Percentiles rank a stretch among this genome's conserved stretches.
Conservation (phyloP, 148 eudicot genomes). For the Fallopia convolvulus region DNA sequence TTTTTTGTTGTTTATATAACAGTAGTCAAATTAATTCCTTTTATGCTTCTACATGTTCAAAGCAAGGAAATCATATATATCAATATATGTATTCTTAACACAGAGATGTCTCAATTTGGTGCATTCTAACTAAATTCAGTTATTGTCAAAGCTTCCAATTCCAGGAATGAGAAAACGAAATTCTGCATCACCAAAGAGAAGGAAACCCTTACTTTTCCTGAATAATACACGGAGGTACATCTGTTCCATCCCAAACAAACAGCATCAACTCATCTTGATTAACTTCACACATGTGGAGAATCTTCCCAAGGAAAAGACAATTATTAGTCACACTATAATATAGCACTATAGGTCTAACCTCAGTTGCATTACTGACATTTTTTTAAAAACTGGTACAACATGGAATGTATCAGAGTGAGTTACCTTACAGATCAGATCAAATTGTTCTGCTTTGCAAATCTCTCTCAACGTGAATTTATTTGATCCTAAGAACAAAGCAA, state of each 20-base stretch:
- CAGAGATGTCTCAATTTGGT: background rate
- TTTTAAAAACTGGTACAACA: background rate
- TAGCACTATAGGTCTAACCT: background rate
- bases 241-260: slow-evolving; percentile 93
- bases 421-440: slow-evolving; percentile 77
- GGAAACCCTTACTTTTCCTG: slow-evolving; percentile 45
- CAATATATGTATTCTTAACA: background rate
- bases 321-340: background rate
- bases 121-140: no score
- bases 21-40: background rate
- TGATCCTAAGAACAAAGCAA: slow-evolving; percentile 21
- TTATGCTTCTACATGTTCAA: background rate
- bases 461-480: slow-evolving; percentile 39
- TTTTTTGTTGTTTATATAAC: background rate
- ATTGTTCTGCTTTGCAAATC: slow-evolving; percentile 39
- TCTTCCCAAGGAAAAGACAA: slow-evolving; percentile 21
- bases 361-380: background rate
- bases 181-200: background rate
- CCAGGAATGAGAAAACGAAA: background rate
- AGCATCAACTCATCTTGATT: slow-evolving; percentile 48
- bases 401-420: slow-evolving; percentile 4
- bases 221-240: slow-evolving; percentile 50
- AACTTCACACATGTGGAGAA: slow-evolving; percentile 54
- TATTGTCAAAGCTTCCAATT: background rate
- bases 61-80: background rate